These are phyloP conservation scores for Corchorus capsularis DNA, from an alignment of 345 rosid species.

Conservation along the genomic window DNA sequence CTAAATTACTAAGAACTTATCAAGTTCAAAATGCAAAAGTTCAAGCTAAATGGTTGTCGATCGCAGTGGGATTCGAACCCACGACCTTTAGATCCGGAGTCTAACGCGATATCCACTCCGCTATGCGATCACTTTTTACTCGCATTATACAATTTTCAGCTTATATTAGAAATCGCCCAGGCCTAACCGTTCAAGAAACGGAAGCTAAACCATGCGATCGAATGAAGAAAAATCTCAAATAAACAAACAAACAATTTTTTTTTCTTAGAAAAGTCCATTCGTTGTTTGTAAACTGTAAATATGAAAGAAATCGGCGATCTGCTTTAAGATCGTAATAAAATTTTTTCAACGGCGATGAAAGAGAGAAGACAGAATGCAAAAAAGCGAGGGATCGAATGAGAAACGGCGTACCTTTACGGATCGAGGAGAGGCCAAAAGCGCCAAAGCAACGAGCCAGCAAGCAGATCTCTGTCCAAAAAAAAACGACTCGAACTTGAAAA, in stretches of 20 bases:
- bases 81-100: slow-evolving; percentile 99
- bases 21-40: neutral
- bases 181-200: neutral
- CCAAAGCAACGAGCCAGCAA: neutral
- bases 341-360: neutral
- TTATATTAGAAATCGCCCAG: neutral
- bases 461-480: neutral
- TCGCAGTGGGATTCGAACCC: slow-evolving; percentile 99
- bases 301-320: neutral
- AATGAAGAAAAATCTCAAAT: neutral
- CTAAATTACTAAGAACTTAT: neutral
- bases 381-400: neutral
- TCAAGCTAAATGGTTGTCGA: slow-evolving; percentile 22
- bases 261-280: neutral
- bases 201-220: neutral
- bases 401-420: slow-evolving; percentile 3
- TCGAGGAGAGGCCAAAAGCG: slow-evolving; percentile 1
- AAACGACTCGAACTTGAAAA: neutral
- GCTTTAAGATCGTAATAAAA: neutral
- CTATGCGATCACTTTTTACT: slow-evolving; percentile 67
- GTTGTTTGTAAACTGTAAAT: neutral
- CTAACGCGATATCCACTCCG: slow-evolving; percentile 99
- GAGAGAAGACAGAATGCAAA: neutral
- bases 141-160: no score
- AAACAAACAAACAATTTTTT: no score